Evolutionary conservation across 2,329 filamentous ascomycete species (phyloP), one percentile per base, ranked within the genome.

Genomic region (Aureobasidium sp.): DNA sequence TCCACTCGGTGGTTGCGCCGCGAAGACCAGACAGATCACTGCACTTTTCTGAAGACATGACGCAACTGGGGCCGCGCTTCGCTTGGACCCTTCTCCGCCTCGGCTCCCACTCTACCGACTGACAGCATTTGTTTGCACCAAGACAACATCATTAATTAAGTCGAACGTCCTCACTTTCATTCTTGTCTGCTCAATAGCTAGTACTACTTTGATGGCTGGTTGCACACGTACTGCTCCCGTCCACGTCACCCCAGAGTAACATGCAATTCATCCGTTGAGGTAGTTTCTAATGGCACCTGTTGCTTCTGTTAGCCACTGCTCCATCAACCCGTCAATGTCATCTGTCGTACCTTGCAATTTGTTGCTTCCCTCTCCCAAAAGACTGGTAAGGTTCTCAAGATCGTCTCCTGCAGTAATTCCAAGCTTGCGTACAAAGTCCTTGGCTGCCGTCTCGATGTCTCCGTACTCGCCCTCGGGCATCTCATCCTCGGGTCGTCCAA

Each of bases 341-440:
- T 29, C 1, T 34, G 17, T 12, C 57, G 25, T 61, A 71, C 89
- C 91, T 78, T 97, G 91, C 71, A 97, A 80, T 75, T 86, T 88
- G 51, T 82, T 85, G 15, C 91, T 91, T 45, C 91, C 93, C 70
- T 97, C 91, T 34, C 93, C 94, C 5, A 97, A 78, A 65, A 91
- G 82, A 68, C 87, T 85, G 27, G 87, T 88, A 68, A 97, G 76
- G 75, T 96, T 96, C 75, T 99, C 94, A 62, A 99, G 78, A 75
- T 99, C 94, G 72, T 99, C 94, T 62, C 91, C 92, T 27, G 94
- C 93, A 4, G 93, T 97, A 68, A 97, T 89, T 55, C 94, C 94
- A 72, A 97, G 97, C 72, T 90, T 91, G 71, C 94, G 86, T 36
- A 97, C 87, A 77, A 97, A 96, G 75, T 99, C 94, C 79, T 94